Conservation (phyloP, 352 stramenopile genomes). For the Globisporangium carolinianum region DNA sequence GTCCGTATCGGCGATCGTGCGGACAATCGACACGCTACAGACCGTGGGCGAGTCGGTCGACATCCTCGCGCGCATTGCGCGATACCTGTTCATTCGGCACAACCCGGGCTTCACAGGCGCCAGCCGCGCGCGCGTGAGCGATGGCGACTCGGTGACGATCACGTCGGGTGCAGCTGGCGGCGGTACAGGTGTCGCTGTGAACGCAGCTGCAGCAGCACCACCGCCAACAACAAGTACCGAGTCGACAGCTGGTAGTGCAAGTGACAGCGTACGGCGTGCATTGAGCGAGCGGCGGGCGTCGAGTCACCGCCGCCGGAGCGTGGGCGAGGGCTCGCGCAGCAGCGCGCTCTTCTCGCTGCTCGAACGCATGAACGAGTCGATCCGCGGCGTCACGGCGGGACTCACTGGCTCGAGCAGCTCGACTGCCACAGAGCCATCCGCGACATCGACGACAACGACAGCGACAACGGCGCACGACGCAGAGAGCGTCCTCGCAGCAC, state of each 20-base stretch:
- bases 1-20: slow-evolving; percentile 21
- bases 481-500: too few relatives aligned
- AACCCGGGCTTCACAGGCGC: slow-evolving; percentile 8
- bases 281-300: slow-evolving; percentile 6
- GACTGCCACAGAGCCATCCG: neutral
- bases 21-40: slow-evolving; percentile 48
- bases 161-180: neutral
- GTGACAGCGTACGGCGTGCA: neutral
- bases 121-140: slow-evolving; percentile 2
- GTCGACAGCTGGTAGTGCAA: neutral
- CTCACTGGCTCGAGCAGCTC: slow-evolving; percentile 1
- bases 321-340: neutral
- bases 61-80: slow-evolving; percentile 37
- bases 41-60: slow-evolving; percentile 45
- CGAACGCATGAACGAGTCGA: slow-evolving; percentile 19
- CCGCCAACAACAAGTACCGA: neutral
- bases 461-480: neutral
- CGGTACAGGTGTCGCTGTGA: neutral
- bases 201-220: neutral
- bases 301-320: slow-evolving; percentile 10
- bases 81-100: slow-evolving; percentile 45
- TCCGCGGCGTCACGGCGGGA: slow-evolving; percentile 9
- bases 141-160: slow-evolving; percentile 3
- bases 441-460: neutral
- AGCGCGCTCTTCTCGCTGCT: slow-evolving; percentile 15